Evolutionary conservation across 345 rosid species (phyloP), one percentile per base, ranked within the genome.

Genomic region (Corchorus capsularis): DNA sequence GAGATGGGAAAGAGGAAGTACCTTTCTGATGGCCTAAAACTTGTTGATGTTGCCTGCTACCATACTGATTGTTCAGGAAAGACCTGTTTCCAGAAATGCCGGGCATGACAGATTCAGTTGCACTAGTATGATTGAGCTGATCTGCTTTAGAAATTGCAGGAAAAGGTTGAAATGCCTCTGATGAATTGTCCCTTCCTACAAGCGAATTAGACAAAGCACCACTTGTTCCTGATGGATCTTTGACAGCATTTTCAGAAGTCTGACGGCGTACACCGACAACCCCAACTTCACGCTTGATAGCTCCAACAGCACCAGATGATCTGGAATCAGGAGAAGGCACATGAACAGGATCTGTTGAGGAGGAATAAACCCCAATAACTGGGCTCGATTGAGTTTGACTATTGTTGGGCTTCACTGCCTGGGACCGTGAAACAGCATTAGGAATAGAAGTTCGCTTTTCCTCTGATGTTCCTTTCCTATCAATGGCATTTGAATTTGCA

Each of bases 221-320:
- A 73, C 72, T 83, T 54, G 90, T 54, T 47, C 70, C 78, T 69
- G 90, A 77, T 52, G 87, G 56, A 81, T 79, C 86, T 82, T 84
- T 91, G 15, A 67, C 71, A 62, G 86, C 76, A 79, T 81, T 88
- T 77, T 90, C 94, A 78, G 82, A 76, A 78, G 85, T 75, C 60
- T 83, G 92, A 37, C 93, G 86, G 60, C 88, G 91, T 71, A 83
- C 89, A 57, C 98, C 94, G 52, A 84, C 96, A 71, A 87, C 91
- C 72, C 94, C 97, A 80, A 93, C 97, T 81, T 93, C 98, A 78
- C 97, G 97, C 86, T 85, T 91, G 69, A 94, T 94, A 78, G 97
- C 92, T 81, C 97, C 97, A 82, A 89, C 91, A 59, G 83, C 87
- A 83, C 87, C 84, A 76, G 90, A 83, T 64, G 96, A 77, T 86